Conservation (phyloP, 1,139 yeast genomes). For the Suhomyces yuchorum region DNA sequence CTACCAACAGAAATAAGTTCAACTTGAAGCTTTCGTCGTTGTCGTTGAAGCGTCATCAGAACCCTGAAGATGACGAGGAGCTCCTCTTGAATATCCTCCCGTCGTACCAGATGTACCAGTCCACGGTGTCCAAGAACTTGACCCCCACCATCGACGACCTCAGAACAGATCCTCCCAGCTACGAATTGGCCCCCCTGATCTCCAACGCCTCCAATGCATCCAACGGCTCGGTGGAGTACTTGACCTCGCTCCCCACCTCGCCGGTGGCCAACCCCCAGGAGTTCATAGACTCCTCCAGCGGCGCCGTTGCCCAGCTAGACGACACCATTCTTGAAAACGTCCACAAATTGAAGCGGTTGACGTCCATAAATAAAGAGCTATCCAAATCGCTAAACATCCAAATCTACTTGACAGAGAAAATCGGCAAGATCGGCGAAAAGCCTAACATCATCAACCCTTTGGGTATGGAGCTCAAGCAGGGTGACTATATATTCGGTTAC, state of each 20-base stretch:
- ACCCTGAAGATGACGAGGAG: slow-evolving; percentile 24
- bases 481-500: slow-evolving; percentile 43
- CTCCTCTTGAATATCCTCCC: slow-evolving; percentile 43
- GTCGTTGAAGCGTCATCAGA: slow-evolving; percentile 12
- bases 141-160: slow-evolving; percentile 39
- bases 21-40: slow-evolving; percentile 22
- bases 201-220: slow-evolving; percentile 20
- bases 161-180: slow-evolving; percentile 38
- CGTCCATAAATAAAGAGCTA: slow-evolving; percentile 32
- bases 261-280: slow-evolving; percentile 20
- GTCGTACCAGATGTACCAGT: slow-evolving; percentile 45
- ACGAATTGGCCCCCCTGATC: slow-evolving; percentile 33
- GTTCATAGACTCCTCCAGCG: slow-evolving; percentile 5
- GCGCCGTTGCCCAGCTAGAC: slow-evolving; percentile 24
- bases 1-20: slow-evolving; percentile 18
- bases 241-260: slow-evolving; percentile 23
- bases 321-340: slow-evolving; percentile 40
- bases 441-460: slow-evolving; percentile 36
- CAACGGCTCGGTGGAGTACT: slow-evolving; percentile 21
- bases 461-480: slow-evolving; percentile 38
- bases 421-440: slow-evolving; percentile 33
- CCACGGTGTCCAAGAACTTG: slow-evolving; percentile 40
- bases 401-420: slow-evolving; percentile 33
- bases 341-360: slow-evolving; percentile 37
- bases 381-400: slow-evolving; percentile 32